These are phyloP conservation scores for Lachnellula arida DNA, from an alignment of 2,329 filamentous ascomycete genomes.

Conservation along the genomic window DNA sequence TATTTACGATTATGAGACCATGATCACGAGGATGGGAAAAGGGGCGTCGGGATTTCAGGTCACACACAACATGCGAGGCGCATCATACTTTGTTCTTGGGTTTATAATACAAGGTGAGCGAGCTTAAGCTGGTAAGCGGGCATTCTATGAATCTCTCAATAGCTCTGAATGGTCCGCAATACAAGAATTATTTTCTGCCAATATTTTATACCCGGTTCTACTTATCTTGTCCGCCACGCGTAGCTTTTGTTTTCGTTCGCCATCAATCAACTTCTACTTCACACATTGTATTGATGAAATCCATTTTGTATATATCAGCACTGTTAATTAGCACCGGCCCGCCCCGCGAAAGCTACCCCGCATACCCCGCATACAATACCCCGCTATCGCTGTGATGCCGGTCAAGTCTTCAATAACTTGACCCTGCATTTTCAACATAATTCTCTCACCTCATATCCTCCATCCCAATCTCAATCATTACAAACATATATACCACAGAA, in stretches of 20 bases:
- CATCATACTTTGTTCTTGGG: neutral
- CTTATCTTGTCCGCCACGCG: too few species aligned
- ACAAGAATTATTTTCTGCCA: too few species aligned
- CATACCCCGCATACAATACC: neutral
- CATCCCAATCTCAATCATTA: neutral
- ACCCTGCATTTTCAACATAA: neutral
- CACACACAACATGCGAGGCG: neutral
- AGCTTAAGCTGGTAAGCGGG: too few species aligned
- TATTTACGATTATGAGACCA: slow-evolving; percentile 6
- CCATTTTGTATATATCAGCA: neutral
- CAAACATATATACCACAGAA: neutral
- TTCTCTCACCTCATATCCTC: neutral
- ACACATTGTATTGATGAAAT: neutral
- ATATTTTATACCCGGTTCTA: too few species aligned
- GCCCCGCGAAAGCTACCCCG: neutral
- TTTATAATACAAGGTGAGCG: neutral
- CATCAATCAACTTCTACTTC: neutral
- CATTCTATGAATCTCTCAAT: too few species aligned
- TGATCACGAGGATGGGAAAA: neutral
- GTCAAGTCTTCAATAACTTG: too few species aligned
- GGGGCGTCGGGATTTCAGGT: neutral
- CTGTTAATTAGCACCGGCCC: neutral
- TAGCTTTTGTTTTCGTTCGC: too few species aligned
- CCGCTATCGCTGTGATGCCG: slow-evolving; percentile 1
- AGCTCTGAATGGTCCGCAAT: too few species aligned